Evolutionary conservation across 2,329 filamentous ascomycete species (phyloP), one percentile per base, ranked within the genome.

Genomic region (Metarhizium anisopliae): DNA sequence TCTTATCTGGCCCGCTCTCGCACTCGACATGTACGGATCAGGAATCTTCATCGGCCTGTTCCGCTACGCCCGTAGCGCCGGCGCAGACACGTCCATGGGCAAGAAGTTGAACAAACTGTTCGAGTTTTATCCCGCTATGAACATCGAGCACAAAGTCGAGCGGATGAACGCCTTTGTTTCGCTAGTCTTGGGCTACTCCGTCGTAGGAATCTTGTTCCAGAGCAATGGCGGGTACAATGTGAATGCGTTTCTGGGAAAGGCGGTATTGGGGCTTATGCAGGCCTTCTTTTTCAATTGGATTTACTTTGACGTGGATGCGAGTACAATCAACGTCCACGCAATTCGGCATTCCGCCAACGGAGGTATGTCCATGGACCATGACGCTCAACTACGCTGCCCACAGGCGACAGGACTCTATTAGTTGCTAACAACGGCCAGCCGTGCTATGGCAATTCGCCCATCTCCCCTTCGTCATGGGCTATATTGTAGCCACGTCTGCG

Each of bases 151-250:
- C 25, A 25, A 25, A 25, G 25, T 25, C 25, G 25, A 25, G 25
- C 25, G 25, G 5, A 86, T 80, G 35, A 81, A 81, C 56, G 83
- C 83, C 0, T 87, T 86, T 62, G 80, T 86, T 0, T 80, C 82
- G 0, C 70, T 86, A 2, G 82, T 87, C 1, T 80, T 86, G 60
- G 83, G 84, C 16, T 85, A 85, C 60, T 82, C 78, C 1, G 82
- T 86, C 29, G 76, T 86, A 32, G 81, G 78, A 0, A 72, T 85
- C 40, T 70, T 85, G 45, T 85, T 82, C 63, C 82, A 85, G 61
- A 83, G 76, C 58, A 60, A 68, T 14, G 66, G 67, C 14, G 65
- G 66, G 13, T 72, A 72, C 10, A 73, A 72, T 2, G 74, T 78
- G 59, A 80, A 80, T 4, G 68, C 84, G 11, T 79, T 85, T 66